These are phyloP conservation scores for Backusella tuberculispora DNA, from an alignment of 192 early-diverging fungal species.

Conservation along the genomic window DNA sequence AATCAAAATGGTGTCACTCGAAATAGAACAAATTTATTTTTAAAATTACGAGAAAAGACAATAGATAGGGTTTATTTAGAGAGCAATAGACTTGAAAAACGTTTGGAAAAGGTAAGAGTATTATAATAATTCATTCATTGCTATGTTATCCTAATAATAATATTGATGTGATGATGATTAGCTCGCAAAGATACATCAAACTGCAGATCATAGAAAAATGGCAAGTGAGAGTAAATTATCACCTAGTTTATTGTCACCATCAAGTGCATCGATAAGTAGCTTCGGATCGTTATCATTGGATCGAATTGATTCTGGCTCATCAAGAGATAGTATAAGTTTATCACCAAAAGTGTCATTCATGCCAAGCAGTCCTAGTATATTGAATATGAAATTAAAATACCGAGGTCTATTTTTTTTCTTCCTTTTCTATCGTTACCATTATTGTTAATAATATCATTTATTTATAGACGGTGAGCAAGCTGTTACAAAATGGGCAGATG, in stretches of 20 bases:
- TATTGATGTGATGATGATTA: background rate
- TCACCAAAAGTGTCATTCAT: slow-evolving; percentile 14
- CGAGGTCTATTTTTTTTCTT: slow-evolving; percentile 4
- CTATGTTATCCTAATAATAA: no score
- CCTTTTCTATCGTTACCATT: background rate
- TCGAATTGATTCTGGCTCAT: slow-evolving; percentile 29
- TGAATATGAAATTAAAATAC: slow-evolving; percentile 32
- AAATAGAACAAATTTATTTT: slow-evolving; percentile 56
- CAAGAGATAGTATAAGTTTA: slow-evolving; percentile 27
- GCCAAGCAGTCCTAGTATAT: slow-evolving; percentile 21
- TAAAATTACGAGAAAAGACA: slow-evolving; percentile 51
- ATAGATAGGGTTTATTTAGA: slow-evolving; percentile 66
- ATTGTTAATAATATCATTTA: background rate
- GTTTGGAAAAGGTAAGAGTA: slow-evolving; percentile 66
- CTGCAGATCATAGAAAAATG: slow-evolving; percentile 2
- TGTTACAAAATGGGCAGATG: slow-evolving; percentile 16
- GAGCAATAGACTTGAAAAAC: slow-evolving; percentile 71
- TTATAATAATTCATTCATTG: background rate
- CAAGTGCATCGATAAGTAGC: slow-evolving; percentile 10
- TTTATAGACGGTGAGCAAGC: slow-evolving; percentile 17
- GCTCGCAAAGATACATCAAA: slow-evolving; percentile 35
- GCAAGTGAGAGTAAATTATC: background rate
- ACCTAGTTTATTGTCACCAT: background rate
- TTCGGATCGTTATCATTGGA: slow-evolving; percentile 13
- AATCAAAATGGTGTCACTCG: slow-evolving; percentile 50